Percentiles rank a stretch among this genome's conserved stretches.
These are phyloP conservation scores for Ustilago sp. DNA, from an alignment of 1,284 basidiomycete species.

Conservation along the genomic window DNA sequence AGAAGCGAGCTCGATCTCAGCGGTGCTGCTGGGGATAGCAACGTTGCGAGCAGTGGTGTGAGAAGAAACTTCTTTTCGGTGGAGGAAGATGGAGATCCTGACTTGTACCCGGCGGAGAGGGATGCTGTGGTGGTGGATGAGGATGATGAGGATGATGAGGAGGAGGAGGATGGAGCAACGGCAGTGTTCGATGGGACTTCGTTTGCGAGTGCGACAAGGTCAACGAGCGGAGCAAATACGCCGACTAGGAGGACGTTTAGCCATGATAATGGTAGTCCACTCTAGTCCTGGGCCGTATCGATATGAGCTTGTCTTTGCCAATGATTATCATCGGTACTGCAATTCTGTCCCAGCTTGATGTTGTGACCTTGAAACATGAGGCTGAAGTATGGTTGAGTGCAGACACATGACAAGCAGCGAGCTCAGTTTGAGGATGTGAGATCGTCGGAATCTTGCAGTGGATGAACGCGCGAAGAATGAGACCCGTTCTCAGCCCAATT, in stretches of 20 bases:
- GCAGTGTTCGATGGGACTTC: conserved; percentile 36
- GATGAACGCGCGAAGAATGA: background rate
- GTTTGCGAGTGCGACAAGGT: conserved; percentile 33
- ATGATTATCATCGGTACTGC: no score
- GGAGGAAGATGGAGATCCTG: conserved; percentile 29
- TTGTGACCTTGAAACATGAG: no score
- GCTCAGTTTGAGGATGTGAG: background rate
- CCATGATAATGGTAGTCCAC: conserved; percentile 5
- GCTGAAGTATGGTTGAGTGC: no score
- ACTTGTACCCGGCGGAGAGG: conserved; percentile 38
- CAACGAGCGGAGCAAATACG: conserved; percentile 35
- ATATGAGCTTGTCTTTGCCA: background rate
- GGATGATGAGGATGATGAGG: conserved; percentile 47
- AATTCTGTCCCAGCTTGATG: no score
- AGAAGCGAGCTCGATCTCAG: conserved; percentile 25
- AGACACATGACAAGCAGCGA: no score
- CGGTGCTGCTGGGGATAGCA: background rate
- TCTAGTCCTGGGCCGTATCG: background rate
- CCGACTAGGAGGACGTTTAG: conserved; percentile 47
- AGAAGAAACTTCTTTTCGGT: conserved; percentile 46
- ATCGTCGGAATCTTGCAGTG: background rate
- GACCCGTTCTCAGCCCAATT: background rate
- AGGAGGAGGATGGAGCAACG: conserved; percentile 28
- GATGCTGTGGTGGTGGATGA: conserved; percentile 52
- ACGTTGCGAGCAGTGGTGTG: conserved; percentile 3